Base-by-base conservation (phyloP, 2,329 filamentous ascomycete species). In the Phialophora macrospora region DNA sequence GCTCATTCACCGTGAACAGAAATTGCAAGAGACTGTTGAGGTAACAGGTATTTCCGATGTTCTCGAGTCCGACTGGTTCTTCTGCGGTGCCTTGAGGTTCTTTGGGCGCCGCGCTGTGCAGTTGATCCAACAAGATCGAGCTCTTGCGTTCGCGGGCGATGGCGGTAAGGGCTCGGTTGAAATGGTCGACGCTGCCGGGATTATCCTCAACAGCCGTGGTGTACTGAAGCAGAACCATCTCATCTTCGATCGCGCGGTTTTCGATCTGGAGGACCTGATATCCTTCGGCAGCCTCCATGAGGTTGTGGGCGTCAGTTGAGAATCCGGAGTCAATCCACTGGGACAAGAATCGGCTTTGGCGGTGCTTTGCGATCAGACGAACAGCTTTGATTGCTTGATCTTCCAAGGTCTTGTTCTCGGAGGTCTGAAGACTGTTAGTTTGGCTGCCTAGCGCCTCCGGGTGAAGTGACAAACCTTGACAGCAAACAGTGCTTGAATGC, bases 11-110 rank as follows among this genome's bases (percentile, higher is more conserved):
- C 0, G 93, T 96, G 76, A 96, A 97, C 71, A 97, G 90, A 75
- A 96, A 98, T 73, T 99, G 95, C 9, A 99, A 83, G 56, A 99
- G 85, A 78, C 94, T 98, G 81, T 99, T 99, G 62, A 99, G 84
- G 74, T 99, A 99, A 77, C 95, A 99, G 0, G 96, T 99, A 74
- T 99, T 99, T 65, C 95, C 93, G 64, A 98, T 96, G 72, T 98
- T 99, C 69, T 88, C 86, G 5, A 98, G 84, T 0, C 95, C 95
- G 24, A 96, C 91, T 0, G 95, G 95, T 77, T 91, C 88, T 32
- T 85, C 81, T 55, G 79, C 77, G 65, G 72, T 74, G 44, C 78
- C 73, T 73, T 68, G 75, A 22, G 64, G 65, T 46, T 30, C 56
- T 54, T 66, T 64, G 6, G 64, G 65, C 9, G 66, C 62, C 17